Percentiles rank a stretch among this genome's conserved stretches.
Evolutionary conservation across 2,329 filamentous ascomycete species (phyloP).

Genomic region (Zasmidium cellare): DNA sequence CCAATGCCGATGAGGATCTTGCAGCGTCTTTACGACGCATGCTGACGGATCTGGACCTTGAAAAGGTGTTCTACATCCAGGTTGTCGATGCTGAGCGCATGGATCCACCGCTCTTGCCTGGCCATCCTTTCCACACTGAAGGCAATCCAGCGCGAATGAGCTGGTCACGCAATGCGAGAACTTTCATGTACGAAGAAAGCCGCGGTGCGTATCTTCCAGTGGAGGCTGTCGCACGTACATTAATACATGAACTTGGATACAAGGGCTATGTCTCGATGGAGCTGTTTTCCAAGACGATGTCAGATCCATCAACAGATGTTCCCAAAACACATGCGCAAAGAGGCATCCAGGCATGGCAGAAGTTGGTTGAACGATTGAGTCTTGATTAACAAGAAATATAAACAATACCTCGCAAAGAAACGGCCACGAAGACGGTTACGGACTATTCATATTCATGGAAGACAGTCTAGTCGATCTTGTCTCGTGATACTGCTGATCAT

Average conservation of each 20-base stretch:
- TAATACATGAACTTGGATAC: neutral
- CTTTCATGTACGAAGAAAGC: conserved; percentile 64
- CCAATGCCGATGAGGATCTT: conserved; percentile 57
- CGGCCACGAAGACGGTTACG: too few species aligned
- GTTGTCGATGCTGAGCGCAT: conserved; percentile 72
- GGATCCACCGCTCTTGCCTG: conserved; percentile 53
- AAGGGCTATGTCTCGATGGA: neutral
- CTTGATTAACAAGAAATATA: too few species aligned
- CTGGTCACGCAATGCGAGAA: conserved; percentile 73
- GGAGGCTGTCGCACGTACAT: neutral
- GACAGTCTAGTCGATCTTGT: too few species aligned
- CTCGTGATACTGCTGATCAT: too few species aligned
- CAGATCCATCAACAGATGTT: neutral
- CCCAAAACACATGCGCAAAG: neutral
- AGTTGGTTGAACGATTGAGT: too few species aligned
- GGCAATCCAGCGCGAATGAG: conserved; percentile 68
- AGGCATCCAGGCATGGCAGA: neutral
- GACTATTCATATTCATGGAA: too few species aligned
- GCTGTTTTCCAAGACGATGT: neutral
- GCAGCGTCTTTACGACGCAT: conserved; percentile 56
- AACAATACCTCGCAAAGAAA: too few species aligned
- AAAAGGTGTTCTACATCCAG: conserved; percentile 73
- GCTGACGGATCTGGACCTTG: conserved; percentile 55
- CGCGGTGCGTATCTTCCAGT: conserved; percentile 58
- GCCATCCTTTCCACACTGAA: conserved; percentile 59